phyloP scores from a whole-genome alignment of 768 basidiomycete genomes.

The Lactifluus subvellereus region DNA sequence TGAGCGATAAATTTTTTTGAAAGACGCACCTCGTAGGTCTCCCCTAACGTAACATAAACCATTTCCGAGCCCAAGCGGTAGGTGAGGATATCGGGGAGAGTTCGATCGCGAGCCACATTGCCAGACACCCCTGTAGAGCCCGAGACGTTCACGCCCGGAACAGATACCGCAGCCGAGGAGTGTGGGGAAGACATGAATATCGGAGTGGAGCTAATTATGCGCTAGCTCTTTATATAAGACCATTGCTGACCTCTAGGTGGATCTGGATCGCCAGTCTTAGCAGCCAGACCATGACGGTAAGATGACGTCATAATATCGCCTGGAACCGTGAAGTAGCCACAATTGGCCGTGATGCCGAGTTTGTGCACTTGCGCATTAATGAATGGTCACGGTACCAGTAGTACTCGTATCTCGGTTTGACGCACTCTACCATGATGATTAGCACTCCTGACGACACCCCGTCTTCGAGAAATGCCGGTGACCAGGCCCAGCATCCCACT shows the following conservation, averaged over 20 bases:
- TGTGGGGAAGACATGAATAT: neutral
- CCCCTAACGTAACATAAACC: slow-evolving; percentile 29
- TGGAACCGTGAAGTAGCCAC: no score
- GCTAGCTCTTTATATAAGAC: no score
- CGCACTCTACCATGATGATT: neutral
- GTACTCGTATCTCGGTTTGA: neutral
- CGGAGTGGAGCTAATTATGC: no score
- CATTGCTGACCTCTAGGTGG: no score
- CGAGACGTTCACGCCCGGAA: neutral
- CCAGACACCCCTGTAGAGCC: neutral
- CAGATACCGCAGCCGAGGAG: neutral
- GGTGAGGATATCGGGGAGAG: slow-evolving; percentile 24
- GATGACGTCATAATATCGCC: no score
- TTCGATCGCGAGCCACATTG: neutral
- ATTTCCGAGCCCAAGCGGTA: slow-evolving; percentile 27
- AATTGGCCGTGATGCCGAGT: no score
- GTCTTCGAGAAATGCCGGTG: neutral
- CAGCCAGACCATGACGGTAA: no score
- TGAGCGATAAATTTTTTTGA: no score
- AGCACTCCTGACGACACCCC: neutral
- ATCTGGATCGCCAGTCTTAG: no score
- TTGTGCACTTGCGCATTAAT: no score
- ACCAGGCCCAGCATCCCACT: neutral
- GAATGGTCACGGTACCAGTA: neutral
- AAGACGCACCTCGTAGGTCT: slow-evolving; percentile 24